A percentile compares a stretch with the other conserved stretches of the same genome.
Evolutionary conservation across 2,329 filamentous ascomycete genomes (phyloP).

Genomic region (Beauveria medogensis): DNA sequence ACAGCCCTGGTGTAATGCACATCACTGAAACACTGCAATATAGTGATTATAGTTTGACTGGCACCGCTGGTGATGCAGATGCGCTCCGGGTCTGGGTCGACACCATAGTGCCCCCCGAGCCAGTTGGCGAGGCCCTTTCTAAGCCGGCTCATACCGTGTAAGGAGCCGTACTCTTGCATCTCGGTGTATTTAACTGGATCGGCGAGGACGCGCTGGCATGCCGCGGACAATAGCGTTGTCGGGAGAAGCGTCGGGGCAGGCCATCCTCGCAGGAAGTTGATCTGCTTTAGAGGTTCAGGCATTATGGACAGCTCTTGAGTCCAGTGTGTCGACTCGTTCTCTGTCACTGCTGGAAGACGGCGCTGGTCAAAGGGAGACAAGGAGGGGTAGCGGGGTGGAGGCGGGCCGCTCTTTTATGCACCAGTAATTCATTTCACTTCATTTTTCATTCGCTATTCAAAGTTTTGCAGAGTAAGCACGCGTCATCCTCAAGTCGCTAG

Average conservation of each 20-base stretch:
- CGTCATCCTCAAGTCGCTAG: background rate
- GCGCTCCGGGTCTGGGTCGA: slow-evolving; percentile 39
- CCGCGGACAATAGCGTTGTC: slow-evolving; percentile 49
- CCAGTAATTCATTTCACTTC: too few species aligned
- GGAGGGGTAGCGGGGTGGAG: too few species aligned
- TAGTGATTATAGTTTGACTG: slow-evolving; percentile 68
- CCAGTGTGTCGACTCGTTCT: background rate
- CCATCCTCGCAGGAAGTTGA: slow-evolving; percentile 64
- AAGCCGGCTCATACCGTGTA: slow-evolving; percentile 62
- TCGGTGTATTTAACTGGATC: slow-evolving; percentile 50
- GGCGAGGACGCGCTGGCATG: slow-evolving; percentile 53
- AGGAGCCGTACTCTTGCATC: slow-evolving; percentile 70
- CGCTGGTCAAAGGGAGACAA: background rate
- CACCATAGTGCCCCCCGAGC: slow-evolving; percentile 55
- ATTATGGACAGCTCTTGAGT: background rate
- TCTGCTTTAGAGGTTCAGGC: slow-evolving; percentile 19
- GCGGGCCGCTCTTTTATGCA: too few species aligned
- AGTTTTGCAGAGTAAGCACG: slow-evolving; percentile 8
- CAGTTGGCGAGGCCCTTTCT: slow-evolving; percentile 61
- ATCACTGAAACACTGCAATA: slow-evolving; percentile 75
- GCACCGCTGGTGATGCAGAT: slow-evolving; percentile 81
- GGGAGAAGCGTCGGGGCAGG: slow-evolving; percentile 58
- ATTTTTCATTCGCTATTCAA: slow-evolving; percentile 15
- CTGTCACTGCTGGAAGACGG: background rate
- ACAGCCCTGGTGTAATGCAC: slow-evolving; percentile 64